Evolutionary conservation across 192 early-diverging fungal genomes (phyloP).

Genomic region (Mortierella alpina): DNA sequence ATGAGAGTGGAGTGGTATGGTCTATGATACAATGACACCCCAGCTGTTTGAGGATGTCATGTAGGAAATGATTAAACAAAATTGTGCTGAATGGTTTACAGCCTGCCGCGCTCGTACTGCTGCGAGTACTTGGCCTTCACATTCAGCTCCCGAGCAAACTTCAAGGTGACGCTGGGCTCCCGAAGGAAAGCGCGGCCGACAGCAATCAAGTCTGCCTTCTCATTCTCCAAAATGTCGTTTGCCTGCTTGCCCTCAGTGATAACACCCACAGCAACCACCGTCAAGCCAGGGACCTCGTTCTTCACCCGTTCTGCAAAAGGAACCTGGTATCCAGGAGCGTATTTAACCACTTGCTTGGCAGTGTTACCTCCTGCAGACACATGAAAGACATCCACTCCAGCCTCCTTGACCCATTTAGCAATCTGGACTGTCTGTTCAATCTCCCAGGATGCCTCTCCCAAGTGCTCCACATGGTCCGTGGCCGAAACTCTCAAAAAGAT

Average conservation of each 20-base stretch:
- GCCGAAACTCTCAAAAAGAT: slow-evolving; percentile 84
- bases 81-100: background rate
- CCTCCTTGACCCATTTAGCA: slow-evolving; percentile 61
- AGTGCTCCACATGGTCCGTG: slow-evolving; percentile 72
- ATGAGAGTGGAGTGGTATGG: no score
- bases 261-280: slow-evolving; percentile 73
- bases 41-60: no score
- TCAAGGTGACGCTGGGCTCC: slow-evolving; percentile 71
- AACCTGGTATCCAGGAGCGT: slow-evolving; percentile 71
- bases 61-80: no score
- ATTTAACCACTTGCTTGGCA: slow-evolving; percentile 58
- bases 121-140: slow-evolving; percentile 68
- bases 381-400: slow-evolving; percentile 89
- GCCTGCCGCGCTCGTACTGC: slow-evolving; percentile 63
- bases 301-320: slow-evolving; percentile 74
- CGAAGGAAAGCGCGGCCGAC: slow-evolving; percentile 78
- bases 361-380: slow-evolving; percentile 79
- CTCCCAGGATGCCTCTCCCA: slow-evolving; percentile 68
- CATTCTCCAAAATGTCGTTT: slow-evolving; percentile 71
- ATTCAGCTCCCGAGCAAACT: slow-evolving; percentile 72
- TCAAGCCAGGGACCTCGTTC: slow-evolving; percentile 61
- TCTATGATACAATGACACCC: no score
- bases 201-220: slow-evolving; percentile 79
- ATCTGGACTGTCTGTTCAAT: slow-evolving; percentile 78
- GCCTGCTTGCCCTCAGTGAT: slow-evolving; percentile 78